Conservation (phyloP, 2,329 filamentous ascomycete species). For the Coleophoma eucalyptorum region DNA sequence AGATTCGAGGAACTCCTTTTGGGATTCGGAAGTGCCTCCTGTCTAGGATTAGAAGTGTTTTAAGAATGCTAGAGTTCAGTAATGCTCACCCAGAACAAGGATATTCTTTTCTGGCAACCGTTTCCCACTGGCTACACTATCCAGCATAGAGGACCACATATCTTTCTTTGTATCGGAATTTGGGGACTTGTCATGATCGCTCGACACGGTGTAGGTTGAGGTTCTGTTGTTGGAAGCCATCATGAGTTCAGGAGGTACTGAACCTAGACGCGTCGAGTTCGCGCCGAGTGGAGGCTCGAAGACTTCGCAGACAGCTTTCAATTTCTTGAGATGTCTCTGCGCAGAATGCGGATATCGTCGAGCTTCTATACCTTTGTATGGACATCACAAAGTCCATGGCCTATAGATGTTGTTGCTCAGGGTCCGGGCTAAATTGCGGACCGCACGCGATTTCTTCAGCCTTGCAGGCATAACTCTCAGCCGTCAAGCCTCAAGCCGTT, state of each 20-base stretch:
- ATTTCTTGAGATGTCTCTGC: background rate
- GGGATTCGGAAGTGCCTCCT: slow-evolving; percentile 80
- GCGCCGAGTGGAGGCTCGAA: background rate
- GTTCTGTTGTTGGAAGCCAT: slow-evolving; percentile 26
- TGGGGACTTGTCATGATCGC: slow-evolving; percentile 51
- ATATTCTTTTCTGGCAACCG: slow-evolving; percentile 88
- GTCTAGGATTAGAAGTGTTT: slow-evolving; percentile 20
- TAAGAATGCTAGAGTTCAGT: slow-evolving; percentile 1
- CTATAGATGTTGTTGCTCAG: background rate
- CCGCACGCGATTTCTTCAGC: slow-evolving; percentile 2
- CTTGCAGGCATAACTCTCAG: background rate
- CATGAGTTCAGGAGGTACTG: slow-evolving; percentile 15
- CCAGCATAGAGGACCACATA: slow-evolving; percentile 92
- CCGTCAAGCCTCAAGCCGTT: background rate
- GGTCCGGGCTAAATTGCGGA: background rate
- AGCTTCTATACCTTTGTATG: no score
- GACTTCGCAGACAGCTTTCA: background rate
- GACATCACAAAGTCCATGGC: background rate
- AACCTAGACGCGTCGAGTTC: background rate
- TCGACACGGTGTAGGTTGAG: slow-evolving; percentile 45
- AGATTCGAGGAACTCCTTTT: slow-evolving; percentile 76
- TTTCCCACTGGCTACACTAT: slow-evolving; percentile 86
- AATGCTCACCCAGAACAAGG: slow-evolving; percentile 68
- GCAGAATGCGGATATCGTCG: background rate
- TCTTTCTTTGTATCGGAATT: slow-evolving; percentile 75